Conservation (phyloP, 306 rosid species). For the Styphnolobium japonicum region DNA sequence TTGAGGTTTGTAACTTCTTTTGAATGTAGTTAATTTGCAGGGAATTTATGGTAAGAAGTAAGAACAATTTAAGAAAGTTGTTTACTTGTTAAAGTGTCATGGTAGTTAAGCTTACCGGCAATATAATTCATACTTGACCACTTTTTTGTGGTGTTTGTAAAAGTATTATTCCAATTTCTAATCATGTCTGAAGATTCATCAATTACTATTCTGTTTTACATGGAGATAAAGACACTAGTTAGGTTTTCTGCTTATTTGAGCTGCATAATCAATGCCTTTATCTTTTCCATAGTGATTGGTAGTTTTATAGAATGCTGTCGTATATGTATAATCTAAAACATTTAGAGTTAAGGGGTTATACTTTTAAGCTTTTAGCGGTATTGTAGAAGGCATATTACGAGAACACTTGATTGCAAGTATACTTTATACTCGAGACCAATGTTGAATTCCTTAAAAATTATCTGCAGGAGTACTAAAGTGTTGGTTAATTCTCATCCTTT, state of each 20-base stretch:
- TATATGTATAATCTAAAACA: neutral
- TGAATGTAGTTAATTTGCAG: neutral
- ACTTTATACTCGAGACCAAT: neutral
- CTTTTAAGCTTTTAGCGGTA: neutral
- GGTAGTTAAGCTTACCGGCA: neutral
- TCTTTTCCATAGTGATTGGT: neutral
- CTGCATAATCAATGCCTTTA: neutral
- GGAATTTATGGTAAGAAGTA: neutral
- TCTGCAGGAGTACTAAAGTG: too few relatives aligned
- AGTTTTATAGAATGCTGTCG: neutral
- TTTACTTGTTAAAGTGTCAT: neutral
- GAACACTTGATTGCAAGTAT: neutral
- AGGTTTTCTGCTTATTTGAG: constrained; percentile 5
- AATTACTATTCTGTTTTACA: neutral
- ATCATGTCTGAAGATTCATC: neutral
- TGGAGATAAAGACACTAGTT: too few relatives aligned
- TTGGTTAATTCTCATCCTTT: constrained; percentile 9
- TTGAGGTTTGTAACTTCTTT: neutral
- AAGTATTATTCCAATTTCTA: neutral
- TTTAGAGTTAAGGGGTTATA: neutral
- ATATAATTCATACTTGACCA: neutral
- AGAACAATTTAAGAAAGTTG: neutral
- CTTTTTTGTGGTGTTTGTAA: neutral
- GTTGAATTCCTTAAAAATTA: too few relatives aligned
- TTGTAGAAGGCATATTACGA: neutral